Evolutionary conservation across 345 rosid genomes (phyloP).

Genomic region (Mercurialis annua): DNA sequence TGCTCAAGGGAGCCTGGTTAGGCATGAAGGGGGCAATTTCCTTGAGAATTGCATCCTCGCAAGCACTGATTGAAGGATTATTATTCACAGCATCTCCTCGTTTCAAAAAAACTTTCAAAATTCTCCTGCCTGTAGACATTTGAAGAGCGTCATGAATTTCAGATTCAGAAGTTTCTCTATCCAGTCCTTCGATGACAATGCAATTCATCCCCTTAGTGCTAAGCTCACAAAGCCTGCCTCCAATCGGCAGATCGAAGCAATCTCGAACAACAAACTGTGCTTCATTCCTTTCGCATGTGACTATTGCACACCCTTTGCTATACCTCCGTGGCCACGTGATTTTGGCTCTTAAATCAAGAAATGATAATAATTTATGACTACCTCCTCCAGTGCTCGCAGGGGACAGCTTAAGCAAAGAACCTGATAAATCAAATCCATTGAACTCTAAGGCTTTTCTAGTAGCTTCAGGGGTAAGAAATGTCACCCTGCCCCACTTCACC

Average conservation of each 20-base stretch:
- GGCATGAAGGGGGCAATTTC: slow-evolving; percentile 40
- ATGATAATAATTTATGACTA: slow-evolving; percentile 44
- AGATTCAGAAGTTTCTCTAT: slow-evolving; percentile 57
- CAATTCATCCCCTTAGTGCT: slow-evolving; percentile 32
- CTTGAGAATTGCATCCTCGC: slow-evolving; percentile 45
- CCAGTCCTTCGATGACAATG: slow-evolving; percentile 48
- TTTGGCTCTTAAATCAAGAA: slow-evolving; percentile 70
- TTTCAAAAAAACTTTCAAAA: slow-evolving; percentile 48
- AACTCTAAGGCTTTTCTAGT: slow-evolving; percentile 61
- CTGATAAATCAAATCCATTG: slow-evolving; percentile 48
- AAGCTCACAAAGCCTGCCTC: slow-evolving; percentile 39
- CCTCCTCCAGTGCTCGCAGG: slow-evolving; percentile 31
- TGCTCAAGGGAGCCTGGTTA: slow-evolving; percentile 40
- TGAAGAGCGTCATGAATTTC: slow-evolving; percentile 56
- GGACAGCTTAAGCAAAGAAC: slow-evolving; percentile 33
- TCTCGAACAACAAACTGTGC: slow-evolving; percentile 37
- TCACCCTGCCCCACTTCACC: slow-evolving; percentile 81
- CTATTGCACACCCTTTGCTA: slow-evolving; percentile 56
- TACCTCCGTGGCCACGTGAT: slow-evolving; percentile 65
- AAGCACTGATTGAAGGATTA: slow-evolving; percentile 43
- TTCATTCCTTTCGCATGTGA: slow-evolving; percentile 47
- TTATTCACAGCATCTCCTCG: slow-evolving; percentile 48
- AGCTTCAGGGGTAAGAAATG: slow-evolving; percentile 71
- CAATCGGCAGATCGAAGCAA: slow-evolving; percentile 43
- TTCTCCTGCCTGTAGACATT: slow-evolving; percentile 43